Evolutionary conservation across 2,329 filamentous ascomycete genomes (phyloP), one percentile per base, ranked within the genome.

Genomic region (Clarireedia hainanense): DNA sequence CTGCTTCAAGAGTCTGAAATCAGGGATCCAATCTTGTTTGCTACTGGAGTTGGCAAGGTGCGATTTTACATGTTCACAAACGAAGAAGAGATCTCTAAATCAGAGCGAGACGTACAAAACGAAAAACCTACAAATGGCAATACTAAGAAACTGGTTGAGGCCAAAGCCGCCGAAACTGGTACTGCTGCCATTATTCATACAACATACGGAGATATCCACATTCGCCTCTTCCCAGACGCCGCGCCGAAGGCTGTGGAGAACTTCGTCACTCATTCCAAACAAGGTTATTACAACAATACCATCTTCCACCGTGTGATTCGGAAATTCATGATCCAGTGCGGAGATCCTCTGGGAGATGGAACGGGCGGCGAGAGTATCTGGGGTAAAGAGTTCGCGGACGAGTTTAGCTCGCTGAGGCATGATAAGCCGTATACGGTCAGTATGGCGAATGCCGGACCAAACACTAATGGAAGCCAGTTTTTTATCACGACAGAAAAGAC

Each of bases 41-140:
- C 82, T 9, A 97, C 94, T 0, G 92, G 85, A 0, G 85, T 88
- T 47, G 88, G 85, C 60, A 97, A 96, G 73, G 82, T 88, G 27
- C 87, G 95, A 42, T 99, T 99, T 74, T 99, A 96, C 78, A 91
- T 97, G 84, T 99, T 96, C 72, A 96, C 89, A 37, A 95, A 96
- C 70, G 88, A 96, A 40, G 81, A 85, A 39, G 87, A 90, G 24
- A 80, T 94, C 51, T 86, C 85, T 63, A 95, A 92, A 70, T 86
- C 88, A 6, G 85, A 86, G 37, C 85, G 94, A 63, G 94, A 99
- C 69, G 80, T 99, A 10, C 91, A 96, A 64, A 99, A 99, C 70
- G 94, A 99, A 73, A 91, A 91, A 64, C 94, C 92, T 0, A 86
- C 83, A 1, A 78, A 84, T 52, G 69, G 85, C 17, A 80, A 80